A percentile compares a stretch with the other conserved stretches of the same genome.
These are phyloP conservation scores for Hymenoscyphus infarciens DNA, from an alignment of 2,329 filamentous ascomycete genomes.

Conservation along the genomic window DNA sequence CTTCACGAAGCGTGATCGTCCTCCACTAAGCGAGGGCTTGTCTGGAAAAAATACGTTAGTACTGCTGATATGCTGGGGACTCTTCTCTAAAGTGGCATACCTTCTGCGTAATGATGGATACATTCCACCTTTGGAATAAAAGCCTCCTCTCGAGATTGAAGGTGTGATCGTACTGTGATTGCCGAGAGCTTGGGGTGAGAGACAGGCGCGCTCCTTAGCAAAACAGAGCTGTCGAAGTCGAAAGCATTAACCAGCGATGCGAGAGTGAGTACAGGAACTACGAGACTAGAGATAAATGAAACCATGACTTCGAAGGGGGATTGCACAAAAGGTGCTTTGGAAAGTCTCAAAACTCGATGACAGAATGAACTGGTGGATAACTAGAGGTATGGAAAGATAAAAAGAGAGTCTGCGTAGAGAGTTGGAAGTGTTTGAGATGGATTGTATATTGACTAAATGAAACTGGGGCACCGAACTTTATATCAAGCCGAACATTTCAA, in stretches of 20 bases:
- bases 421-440: no score
- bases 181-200: conserved; percentile 14
- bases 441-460: background rate
- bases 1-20: conserved; percentile 15
- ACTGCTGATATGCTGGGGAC: no score
- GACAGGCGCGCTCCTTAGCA: conserved; percentile 11
- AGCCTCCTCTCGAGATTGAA: conserved; percentile 14
- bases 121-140: conserved; percentile 18
- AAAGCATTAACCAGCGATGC: conserved; percentile 6
- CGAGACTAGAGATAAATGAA: background rate
- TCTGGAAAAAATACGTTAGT: conserved; percentile 1
- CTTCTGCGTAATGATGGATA: conserved; percentile 21
- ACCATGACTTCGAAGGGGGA: conserved; percentile 7
- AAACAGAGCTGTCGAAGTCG: background rate
- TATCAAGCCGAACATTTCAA: background rate
- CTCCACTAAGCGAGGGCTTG: conserved; percentile 12
- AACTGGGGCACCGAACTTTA: background rate
- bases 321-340: background rate
- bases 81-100: no score
- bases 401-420: background rate
- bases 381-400: background rate
- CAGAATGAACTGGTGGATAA: background rate
- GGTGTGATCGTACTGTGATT: conserved; percentile 9
- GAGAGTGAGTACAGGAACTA: conserved; percentile 2
- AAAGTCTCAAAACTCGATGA: background rate